A percentile compares a stretch with the other conserved stretches of the same genome.
Evolutionary conservation across 2,329 filamentous ascomycete genomes (phyloP).

Genomic region (Sporothrix inflata): DNA sequence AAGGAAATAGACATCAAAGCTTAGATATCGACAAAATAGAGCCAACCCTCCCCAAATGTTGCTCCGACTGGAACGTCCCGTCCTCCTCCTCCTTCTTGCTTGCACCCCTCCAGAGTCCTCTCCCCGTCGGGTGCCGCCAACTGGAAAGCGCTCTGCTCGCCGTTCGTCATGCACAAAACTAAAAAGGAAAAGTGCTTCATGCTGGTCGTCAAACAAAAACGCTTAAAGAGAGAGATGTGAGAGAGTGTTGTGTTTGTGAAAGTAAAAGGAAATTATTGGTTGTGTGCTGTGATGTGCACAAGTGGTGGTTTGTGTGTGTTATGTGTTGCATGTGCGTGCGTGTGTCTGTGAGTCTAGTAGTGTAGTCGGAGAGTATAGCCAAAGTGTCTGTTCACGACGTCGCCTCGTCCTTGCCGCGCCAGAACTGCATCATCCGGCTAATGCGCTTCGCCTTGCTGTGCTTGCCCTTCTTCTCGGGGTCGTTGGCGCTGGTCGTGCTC

Average conservation of each 20-base stretch:
- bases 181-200: constrained; percentile 27
- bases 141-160: constrained; percentile 13
- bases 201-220: constrained; percentile 30
- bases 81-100: not conserved
- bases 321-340: not conserved
- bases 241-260: not conserved
- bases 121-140: not conserved
- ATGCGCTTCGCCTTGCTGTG: constrained; percentile 69
- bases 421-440: constrained; percentile 78
- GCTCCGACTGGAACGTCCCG: not conserved
- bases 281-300: not conserved
- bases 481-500: constrained; percentile 34
- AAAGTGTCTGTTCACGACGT: not conserved
- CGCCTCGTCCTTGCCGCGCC: constrained; percentile 62
- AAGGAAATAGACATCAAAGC: not conserved
- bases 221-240: constrained; percentile 17
- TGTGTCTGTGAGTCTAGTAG: not conserved
- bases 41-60: not conserved
- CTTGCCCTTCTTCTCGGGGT: constrained; percentile 62
- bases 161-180: constrained; percentile 28
- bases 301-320: not conserved
- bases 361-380: not conserved
- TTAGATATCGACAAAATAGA: constrained; percentile 22
- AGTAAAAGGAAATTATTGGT: not conserved
- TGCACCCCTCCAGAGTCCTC: not conserved